These are phyloP conservation scores for Inga laurina DNA, from an alignment of 306 rosid genomes.

Conservation along the genomic window DNA sequence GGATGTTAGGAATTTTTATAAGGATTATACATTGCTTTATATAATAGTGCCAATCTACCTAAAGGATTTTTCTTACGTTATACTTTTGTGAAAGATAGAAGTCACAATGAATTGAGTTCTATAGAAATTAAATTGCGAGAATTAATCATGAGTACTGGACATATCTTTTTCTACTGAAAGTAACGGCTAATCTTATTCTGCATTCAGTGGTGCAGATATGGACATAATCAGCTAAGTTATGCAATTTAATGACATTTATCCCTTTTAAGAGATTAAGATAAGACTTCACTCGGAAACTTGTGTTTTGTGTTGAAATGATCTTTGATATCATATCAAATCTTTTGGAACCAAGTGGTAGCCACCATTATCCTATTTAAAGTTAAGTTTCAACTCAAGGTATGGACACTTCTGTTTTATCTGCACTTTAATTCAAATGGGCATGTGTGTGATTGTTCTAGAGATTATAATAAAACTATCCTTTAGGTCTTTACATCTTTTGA, in stretches of 20 bases:
- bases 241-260: background rate
- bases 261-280: background rate
- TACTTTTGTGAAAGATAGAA: background rate
- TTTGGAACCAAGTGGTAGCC: background rate
- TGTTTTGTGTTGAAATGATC: background rate
- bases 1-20: background rate
- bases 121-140: background rate
- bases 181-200: background rate
- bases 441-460: background rate
- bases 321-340: background rate
- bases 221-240: background rate
- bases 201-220: conserved; percentile 2
- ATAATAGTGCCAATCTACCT: background rate
- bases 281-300: background rate
- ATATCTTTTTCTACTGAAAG: background rate
- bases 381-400: background rate
- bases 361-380: background rate
- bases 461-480: background rate
- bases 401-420: background rate
- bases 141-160: background rate
- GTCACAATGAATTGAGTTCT: background rate
- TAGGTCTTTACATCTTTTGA: background rate
- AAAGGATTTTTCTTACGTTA: background rate
- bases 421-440: background rate
- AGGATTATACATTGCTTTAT: background rate